Base-by-base conservation (phyloP, 164 flowering plant genomes). In the Liriodendron chinense region DNA sequence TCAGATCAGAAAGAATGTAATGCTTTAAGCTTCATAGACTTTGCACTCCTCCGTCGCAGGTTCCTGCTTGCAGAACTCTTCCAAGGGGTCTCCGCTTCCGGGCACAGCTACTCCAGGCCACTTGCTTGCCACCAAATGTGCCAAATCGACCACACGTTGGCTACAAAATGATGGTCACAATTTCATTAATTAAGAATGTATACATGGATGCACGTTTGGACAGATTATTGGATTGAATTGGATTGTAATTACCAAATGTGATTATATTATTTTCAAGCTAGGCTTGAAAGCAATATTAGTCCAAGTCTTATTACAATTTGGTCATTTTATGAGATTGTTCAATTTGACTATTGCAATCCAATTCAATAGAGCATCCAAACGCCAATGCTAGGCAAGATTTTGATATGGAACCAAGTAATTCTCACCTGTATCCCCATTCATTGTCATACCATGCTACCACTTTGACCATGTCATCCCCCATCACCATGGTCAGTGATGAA, bases 351-450 rank as follows among this genome's bases (percentile, higher is more conserved):
- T 53, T 6, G 59, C 18, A 53, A 53, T 53, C 59, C 59, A 53
- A 53, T 53, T 53, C 59, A 53, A 53, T 16, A 10, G 59, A 10
- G 18, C 18, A 53, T 53, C 59, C 43, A 53, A 53, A 53, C 14
- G 34, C 0, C n/a, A 18, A 18, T 18, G 18, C 18, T 10, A 28
- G 8, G 25, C 20, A 47, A 47, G 25, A 4, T 8, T 13, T n/a
- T 2, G 18, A 23, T 47, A 22, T 23, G 43, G 43, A 22, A 13
- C 3, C 14, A 9, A 9, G 43, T 20, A 59, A 10, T 1, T 48
- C 81, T 80, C 71, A 95, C 98, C 98, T 95, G 90, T 95, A 95
- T 1, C 99, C 99, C 99, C 99, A 95, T 74, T 94, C 98, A 68
- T 94, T 94, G 87, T 94, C 98, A 72, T 94, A 94, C 98, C 98